phyloP scores from a whole-genome alignment of 2,329 filamentous ascomycete genomes.

The Akanthomyces lecanii region DNA sequence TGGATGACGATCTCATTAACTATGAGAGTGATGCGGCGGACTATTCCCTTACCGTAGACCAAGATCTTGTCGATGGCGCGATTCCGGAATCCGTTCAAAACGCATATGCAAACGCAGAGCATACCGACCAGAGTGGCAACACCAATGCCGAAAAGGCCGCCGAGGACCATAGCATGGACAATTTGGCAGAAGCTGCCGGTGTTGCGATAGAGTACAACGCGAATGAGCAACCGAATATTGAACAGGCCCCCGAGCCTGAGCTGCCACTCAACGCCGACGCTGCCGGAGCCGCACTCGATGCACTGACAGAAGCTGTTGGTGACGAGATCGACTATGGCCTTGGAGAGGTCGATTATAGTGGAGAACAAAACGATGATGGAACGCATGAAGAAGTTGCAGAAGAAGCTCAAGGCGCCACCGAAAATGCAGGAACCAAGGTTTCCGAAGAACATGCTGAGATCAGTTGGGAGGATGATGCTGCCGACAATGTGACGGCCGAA shows the following conservation, averaged over 20 bases:
- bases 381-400: neutral
- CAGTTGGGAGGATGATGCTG: slow-evolving; percentile 23
- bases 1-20: slow-evolving; percentile 35
- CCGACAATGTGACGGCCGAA: neutral
- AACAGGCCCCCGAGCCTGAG: neutral
- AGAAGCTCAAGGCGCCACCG: slow-evolving; percentile 9
- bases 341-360: neutral
- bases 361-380: slow-evolving; percentile 27
- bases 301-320: neutral
- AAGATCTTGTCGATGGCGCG: slow-evolving; percentile 20
- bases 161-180: slow-evolving; percentile 4
- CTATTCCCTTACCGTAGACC: slow-evolving; percentile 17
- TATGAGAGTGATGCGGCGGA: slow-evolving; percentile 32
- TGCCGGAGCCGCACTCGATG: slow-evolving; percentile 4
- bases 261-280: slow-evolving; percentile 15
- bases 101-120: slow-evolving; percentile 9
- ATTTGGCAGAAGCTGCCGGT: neutral
- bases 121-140: neutral
- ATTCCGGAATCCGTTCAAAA: slow-evolving; percentile 16
- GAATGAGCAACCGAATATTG: neutral
- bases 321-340: slow-evolving; percentile 35
- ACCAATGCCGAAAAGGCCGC: neutral
- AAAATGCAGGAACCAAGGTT: slow-evolving; percentile 1
- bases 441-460: slow-evolving; percentile 22
- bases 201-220: neutral